phyloP scores from a whole-genome alignment of 441 rosid genomes.

The Biscutella laevigata region DNA sequence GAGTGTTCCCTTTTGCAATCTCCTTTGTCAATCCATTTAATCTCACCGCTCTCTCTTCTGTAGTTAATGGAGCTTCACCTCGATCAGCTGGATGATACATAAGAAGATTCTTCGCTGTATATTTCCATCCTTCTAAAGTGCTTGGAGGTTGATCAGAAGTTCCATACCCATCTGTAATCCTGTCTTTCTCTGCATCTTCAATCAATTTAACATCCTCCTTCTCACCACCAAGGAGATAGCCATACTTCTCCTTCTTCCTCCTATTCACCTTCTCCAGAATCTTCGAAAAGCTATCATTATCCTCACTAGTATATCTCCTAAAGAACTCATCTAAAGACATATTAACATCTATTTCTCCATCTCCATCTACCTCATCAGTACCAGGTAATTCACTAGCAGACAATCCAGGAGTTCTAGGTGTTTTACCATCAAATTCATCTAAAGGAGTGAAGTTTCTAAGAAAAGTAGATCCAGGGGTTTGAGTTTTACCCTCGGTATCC shows the following conservation, averaged over 20 bases:
- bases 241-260: conserved; percentile 71
- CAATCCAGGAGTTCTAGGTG: conserved; percentile 43
- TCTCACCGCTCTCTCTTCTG: conserved; percentile 62
- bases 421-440: conserved; percentile 56
- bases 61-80: conserved; percentile 76
- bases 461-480: conserved; percentile 88
- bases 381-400: conserved; percentile 31
- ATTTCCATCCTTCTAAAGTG: conserved; percentile 82
- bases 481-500: conserved; percentile 36
- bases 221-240: conserved; percentile 54
- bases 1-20: conserved; percentile 50
- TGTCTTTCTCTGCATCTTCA: conserved; percentile 57
- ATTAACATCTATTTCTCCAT: conserved; percentile 46
- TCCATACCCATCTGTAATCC: conserved; percentile 90
- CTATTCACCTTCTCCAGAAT: conserved; percentile 78
- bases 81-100: conserved; percentile 91
- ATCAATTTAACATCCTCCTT: conserved; percentile 34
- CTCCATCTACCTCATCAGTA: conserved; percentile 29
- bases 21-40: conserved; percentile 67
- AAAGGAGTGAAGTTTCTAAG: conserved; percentile 62
- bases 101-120: conserved; percentile 75
- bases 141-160: conserved; percentile 88
- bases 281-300: conserved; percentile 80
- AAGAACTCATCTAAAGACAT: conserved; percentile 72
- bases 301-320: conserved; percentile 82